Evolutionary conservation across 176 grass and related monocot species (phyloP).

Genomic region (Tillandsia fasciculata): DNA sequence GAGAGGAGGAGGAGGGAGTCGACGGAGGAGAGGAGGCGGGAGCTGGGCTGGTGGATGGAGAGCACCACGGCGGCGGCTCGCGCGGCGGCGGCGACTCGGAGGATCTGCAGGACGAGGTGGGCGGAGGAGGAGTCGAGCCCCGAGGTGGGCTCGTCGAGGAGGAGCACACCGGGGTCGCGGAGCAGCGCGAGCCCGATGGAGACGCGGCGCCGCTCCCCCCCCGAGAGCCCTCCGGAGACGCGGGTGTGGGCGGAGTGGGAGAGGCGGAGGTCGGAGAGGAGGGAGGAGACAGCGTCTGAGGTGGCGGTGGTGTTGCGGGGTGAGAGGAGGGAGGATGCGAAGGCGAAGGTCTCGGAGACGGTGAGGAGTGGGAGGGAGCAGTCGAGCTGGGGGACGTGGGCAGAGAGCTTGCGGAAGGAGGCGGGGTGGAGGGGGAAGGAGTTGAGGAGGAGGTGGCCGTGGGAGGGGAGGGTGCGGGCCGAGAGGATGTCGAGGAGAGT

Average conservation of each 20-base stretch:
- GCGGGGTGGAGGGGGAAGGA: conserved; percentile 38
- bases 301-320: neutral
- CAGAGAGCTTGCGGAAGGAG: conserved; percentile 61
- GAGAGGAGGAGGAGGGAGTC: conserved; percentile 87
- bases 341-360: conserved; percentile 74
- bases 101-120: conserved; percentile 57
- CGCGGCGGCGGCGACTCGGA: conserved; percentile 45
- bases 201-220: conserved; percentile 76
- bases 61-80: conserved; percentile 57
- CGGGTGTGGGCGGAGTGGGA: conserved; percentile 51
- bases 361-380: conserved; percentile 66
- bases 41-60: conserved; percentile 90
- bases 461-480: conserved; percentile 47
- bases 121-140: conserved; percentile 83
- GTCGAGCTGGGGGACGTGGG: conserved; percentile 72
- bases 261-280: conserved; percentile 59
- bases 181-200: conserved; percentile 82
- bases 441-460: conserved; percentile 59
- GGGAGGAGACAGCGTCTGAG: conserved; percentile 20
- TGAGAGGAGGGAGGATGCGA: conserved; percentile 65
- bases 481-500: conserved; percentile 91
- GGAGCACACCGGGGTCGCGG: conserved; percentile 52
- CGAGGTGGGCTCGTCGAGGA: conserved; percentile 90
- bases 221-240: conserved; percentile 56
- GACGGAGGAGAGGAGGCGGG: conserved; percentile 67